Evolutionary conservation across 495 filamentous ascomycete genomes (phyloP).

Genomic region (Talaromyces adpressus): DNA sequence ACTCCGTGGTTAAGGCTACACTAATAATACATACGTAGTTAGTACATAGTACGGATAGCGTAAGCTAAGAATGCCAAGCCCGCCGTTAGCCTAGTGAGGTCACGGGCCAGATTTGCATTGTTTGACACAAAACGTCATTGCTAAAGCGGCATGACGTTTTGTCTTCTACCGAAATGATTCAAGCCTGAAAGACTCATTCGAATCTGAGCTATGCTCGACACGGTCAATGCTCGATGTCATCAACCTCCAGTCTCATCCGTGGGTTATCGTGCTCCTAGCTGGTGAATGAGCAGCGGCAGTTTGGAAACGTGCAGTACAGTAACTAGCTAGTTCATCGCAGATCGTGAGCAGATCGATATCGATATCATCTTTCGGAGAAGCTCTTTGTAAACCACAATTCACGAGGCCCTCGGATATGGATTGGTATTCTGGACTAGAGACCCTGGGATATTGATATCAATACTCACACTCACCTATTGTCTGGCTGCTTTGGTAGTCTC

Average conservation of each 20-base stretch:
- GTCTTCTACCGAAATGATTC: background rate
- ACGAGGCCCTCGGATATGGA: too few species aligned
- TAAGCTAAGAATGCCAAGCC: background rate
- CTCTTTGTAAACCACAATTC: background rate
- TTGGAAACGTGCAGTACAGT: background rate
- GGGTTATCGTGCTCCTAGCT: background rate
- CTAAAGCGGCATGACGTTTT: background rate
- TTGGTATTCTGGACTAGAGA: too few species aligned
- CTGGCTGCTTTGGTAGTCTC: too few species aligned
- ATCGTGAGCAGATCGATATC: background rate
- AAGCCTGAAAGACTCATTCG: background rate
- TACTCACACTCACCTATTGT: too few species aligned
- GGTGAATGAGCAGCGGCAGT: background rate
- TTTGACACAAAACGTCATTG: background rate
- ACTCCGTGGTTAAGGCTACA: too few species aligned
- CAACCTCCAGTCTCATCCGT: too few species aligned
- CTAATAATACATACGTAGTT: too few species aligned
- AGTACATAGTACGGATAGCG: too few species aligned
- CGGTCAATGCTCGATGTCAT: background rate
- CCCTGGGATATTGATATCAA: too few species aligned
- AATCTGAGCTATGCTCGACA: background rate
- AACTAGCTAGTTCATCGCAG: background rate
- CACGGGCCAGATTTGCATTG: background rate
- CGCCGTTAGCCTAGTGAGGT: background rate
- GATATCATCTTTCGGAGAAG: background rate